Evolutionary conservation across 495 filamentous ascomycete species (phyloP), one percentile per base, ranked within the genome.

Genomic region (Penicillium lagena): DNA sequence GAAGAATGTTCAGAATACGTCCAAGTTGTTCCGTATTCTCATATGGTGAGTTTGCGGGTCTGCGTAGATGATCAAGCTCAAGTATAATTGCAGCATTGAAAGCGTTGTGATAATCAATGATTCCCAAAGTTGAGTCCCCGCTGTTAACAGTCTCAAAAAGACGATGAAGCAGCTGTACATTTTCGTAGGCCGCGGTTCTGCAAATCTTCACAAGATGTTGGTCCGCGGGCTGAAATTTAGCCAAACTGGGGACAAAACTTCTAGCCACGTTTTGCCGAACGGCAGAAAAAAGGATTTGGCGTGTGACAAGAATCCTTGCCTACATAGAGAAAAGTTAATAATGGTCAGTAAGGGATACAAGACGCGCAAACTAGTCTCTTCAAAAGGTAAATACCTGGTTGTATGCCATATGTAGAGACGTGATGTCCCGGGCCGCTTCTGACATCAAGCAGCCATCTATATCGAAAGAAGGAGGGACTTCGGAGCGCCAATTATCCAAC

Each of bases 81-180:
- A 73, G 58, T 33, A 69, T 54, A 35, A 70, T 50, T 40, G 64
- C 67, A 7, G 68, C 68, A 52, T 67, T 72, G 60, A 72, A 73
- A 31, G 69, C 47, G 41, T 64, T 55, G 52, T 73, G 70, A 40
- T 69, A 55, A 12, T 66, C 67, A 9, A 59, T 49, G 35, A 64
- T 42, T 12, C 39, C 39, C 4, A 66, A 51, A 9, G 67, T 54
- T 38, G 53, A 58, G 27, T 44, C 39, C 12, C 42, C 39, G 9
- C 51, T 52, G 42, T 47, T 55, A 13, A 53, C 46, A 27, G 15
- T 17, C 15, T 41, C 50, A 6, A 50, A 54, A 33, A 59, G 59
- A 22, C 54, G 48, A 9, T 49, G 42, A 4, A 48, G 63, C 2
- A 73, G 59, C 2, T 47, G 46, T 9, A 66, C 51, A 36, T 70